A percentile compares a stretch with the other conserved stretches of the same genome.
phyloP scores from a whole-genome alignment of 2,329 filamentous ascomycete species.

The Ceratocystis papillata region DNA sequence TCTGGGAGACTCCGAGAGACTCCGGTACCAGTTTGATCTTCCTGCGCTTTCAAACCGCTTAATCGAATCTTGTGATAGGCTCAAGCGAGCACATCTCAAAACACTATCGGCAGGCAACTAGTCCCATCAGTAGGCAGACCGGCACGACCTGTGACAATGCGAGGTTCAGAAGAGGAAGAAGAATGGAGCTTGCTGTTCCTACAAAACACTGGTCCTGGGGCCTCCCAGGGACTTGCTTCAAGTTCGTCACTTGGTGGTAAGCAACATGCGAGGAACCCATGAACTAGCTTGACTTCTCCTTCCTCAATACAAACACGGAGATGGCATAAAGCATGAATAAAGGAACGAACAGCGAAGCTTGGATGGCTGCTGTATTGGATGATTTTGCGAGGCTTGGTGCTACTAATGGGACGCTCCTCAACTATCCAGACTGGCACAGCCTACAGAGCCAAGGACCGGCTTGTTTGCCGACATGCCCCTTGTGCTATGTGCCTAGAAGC shows the following conservation, averaged over 20 bases:
- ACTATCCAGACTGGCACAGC: too few species aligned
- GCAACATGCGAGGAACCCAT: neutral
- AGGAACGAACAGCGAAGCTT: neutral
- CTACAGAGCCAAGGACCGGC: neutral
- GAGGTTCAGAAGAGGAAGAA: neutral
- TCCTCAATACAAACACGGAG: neutral
- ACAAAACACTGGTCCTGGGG: neutral
- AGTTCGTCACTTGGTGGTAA: neutral
- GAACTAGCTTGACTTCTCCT: neutral
- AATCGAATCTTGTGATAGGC: constrained; percentile 1
- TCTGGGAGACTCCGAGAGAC: neutral
- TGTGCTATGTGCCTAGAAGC: neutral
- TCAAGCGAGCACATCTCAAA: constrained; percentile 1
- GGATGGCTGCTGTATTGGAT: constrained; percentile 11
- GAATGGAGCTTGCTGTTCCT: neutral
- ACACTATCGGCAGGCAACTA: neutral
- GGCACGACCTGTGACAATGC: neutral
- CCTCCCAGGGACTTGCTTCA: constrained; percentile 4
- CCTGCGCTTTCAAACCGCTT: neutral
- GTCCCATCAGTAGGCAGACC: neutral
- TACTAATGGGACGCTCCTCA: neutral
- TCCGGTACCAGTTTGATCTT: constrained; percentile 9
- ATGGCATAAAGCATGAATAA: neutral
- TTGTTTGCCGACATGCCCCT: too few species aligned
- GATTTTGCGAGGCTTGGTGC: neutral